Conservation (phyloP, 164 flowering plant genomes). For the Nymphaea colorata region DNA sequence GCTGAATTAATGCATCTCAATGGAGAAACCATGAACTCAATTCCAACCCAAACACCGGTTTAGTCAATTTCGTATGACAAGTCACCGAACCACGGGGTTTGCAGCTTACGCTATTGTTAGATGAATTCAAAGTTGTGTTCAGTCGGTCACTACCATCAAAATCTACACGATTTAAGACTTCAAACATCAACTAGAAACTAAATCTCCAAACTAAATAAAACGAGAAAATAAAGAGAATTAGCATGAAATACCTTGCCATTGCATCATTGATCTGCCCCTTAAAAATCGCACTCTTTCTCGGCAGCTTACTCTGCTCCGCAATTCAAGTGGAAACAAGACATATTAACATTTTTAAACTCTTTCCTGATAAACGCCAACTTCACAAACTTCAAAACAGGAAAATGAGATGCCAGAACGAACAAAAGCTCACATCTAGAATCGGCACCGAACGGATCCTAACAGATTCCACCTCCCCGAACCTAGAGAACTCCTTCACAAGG, state of each 20-base stretch:
- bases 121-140: background rate
- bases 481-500: slow-evolving; percentile 57
- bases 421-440: slow-evolving; percentile 51
- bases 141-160: background rate
- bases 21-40: too few relatives aligned
- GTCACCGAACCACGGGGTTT: too few relatives aligned
- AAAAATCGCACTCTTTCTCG: slow-evolving; percentile 74
- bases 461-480: slow-evolving; percentile 84
- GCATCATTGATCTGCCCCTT: slow-evolving; percentile 63
- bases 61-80: too few relatives aligned
- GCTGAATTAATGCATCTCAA: too few relatives aligned
- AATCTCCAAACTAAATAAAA: too few relatives aligned
- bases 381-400: background rate
- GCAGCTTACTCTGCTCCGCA: slow-evolving; percentile 47
- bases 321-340: slow-evolving; percentile 5
- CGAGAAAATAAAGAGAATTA: too few relatives aligned
- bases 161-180: background rate
- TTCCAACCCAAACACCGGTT: too few relatives aligned
- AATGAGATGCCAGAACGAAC: slow-evolving; percentile 1
- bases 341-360: background rate
- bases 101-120: background rate
- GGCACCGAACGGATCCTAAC: slow-evolving; percentile 93
- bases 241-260: slow-evolving; percentile 47
- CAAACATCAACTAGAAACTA: background rate
- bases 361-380: background rate